Conservation (phyloP, 768 basidiomycete genomes). For the Pholiota conissans region DNA sequence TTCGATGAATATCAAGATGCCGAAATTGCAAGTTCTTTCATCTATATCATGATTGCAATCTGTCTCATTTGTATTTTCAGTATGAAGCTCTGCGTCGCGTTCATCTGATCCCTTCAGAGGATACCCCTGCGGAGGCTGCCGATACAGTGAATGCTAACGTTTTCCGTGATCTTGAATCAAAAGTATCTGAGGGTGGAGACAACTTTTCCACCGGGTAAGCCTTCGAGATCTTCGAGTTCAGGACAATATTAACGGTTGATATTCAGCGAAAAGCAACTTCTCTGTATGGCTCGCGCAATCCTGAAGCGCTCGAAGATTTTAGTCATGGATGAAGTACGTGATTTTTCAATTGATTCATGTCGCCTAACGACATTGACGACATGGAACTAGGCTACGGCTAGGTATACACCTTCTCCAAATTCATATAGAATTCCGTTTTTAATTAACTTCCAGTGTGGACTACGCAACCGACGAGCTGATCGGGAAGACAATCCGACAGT, state of each 20-base stretch:
- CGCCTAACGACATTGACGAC: not conserved
- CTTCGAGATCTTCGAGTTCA: too few relatives aligned
- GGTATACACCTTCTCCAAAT: conserved; percentile 4
- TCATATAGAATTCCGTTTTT: not conserved
- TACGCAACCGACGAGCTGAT: conserved; percentile 87
- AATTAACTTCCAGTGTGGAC: conserved; percentile 49
- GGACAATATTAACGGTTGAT: not conserved
- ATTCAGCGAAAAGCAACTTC: conserved; percentile 66
- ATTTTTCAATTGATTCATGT: not conserved
- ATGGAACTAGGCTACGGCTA: conserved; percentile 20
- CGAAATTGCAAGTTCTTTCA: conserved; percentile 55
- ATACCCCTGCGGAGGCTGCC: conserved; percentile 42
- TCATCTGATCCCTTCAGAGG: conserved; percentile 70
- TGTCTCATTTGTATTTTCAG: conserved; percentile 30
- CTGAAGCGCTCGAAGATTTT: conserved; percentile 71
- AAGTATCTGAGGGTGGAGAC: conserved; percentile 72
- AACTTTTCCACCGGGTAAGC: conserved; percentile 66
- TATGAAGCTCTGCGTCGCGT: conserved; percentile 84
- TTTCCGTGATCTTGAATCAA: conserved; percentile 44
- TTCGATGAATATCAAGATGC: conserved; percentile 82
- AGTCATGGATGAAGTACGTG: conserved; percentile 75
- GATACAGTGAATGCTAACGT: conserved; percentile 61
- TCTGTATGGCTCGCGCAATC: conserved; percentile 86
- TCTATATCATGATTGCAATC: conserved; percentile 18
- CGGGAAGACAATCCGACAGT: conserved; percentile 76